Evolutionary conservation across 2,329 filamentous ascomycete genomes (phyloP).

Genomic region (Microthyrium microscopicum): DNA sequence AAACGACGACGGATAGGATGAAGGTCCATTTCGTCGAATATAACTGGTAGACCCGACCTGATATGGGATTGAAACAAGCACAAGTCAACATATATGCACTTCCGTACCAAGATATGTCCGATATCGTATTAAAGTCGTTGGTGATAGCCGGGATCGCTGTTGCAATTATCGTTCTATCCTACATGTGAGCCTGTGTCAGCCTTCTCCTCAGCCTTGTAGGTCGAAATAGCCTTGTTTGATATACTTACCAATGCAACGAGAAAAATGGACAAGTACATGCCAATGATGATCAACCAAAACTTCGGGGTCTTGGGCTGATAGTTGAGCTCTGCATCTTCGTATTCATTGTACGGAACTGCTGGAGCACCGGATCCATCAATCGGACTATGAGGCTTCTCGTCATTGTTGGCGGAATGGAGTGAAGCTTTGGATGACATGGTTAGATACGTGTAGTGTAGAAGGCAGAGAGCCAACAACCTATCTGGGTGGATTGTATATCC

Average conservation of each 20-base stretch:
- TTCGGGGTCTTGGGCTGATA: constrained; percentile 8
- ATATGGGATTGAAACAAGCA: constrained; percentile 6
- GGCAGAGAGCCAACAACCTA: too few relatives aligned
- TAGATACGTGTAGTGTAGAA: too few relatives aligned
- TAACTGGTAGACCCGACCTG: constrained; percentile 9
- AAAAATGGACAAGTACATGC: constrained; percentile 3
- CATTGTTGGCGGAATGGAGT: too few relatives aligned
- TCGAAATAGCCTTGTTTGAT: background rate
- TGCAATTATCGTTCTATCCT: constrained; percentile 19
- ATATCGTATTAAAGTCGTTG: constrained; percentile 3
- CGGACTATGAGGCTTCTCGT: too few relatives aligned
- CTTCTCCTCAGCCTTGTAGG: too few relatives aligned
- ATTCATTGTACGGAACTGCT: too few relatives aligned
- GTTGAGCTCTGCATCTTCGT: too few relatives aligned
- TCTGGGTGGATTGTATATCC: too few relatives aligned
- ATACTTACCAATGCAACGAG: constrained; percentile 5
- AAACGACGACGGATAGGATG: constrained; percentile 14
- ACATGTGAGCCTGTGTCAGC: too few relatives aligned
- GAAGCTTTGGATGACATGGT: too few relatives aligned
- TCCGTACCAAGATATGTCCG: constrained; percentile 8
- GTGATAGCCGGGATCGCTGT: constrained; percentile 29
- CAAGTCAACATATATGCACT: constrained; percentile 8
- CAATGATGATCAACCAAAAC: constrained; percentile 2
- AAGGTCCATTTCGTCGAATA: constrained; percentile 16
- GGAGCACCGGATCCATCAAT: too few relatives aligned